Conservation (phyloP, 306 rosid genomes). For the Betula pendula region DNA sequence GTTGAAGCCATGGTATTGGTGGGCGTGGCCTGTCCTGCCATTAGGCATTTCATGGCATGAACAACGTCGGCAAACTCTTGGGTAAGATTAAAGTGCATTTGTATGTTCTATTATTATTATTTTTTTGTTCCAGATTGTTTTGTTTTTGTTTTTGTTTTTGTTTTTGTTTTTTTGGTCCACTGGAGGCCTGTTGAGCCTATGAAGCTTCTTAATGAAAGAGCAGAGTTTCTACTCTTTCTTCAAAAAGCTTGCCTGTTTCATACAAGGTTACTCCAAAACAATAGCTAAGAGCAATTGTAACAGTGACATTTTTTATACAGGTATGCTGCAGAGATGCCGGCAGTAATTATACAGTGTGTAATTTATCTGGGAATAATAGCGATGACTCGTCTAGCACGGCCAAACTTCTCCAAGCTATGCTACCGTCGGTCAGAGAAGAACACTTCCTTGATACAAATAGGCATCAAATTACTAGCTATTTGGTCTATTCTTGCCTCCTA, state of each 20-base stretch:
- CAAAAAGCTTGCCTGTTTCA: not conserved
- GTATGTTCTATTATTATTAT: not conserved
- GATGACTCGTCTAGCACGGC: conserved; percentile 68
- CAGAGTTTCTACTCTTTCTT: too few relatives aligned
- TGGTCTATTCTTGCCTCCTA: conserved; percentile 81
- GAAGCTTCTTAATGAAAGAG: too few relatives aligned
- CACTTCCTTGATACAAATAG: conserved; percentile 43
- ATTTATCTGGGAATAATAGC: conserved; percentile 58
- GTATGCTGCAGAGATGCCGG: conserved; percentile 69
- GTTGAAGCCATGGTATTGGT: conserved; percentile 99
- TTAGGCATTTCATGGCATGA: conserved; percentile 90
- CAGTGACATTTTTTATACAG: conserved; percentile 30
- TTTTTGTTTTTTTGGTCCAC: not conserved
- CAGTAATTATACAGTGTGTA: conserved; percentile 50
- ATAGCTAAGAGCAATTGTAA: not conserved
- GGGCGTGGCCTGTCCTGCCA: conserved; percentile 98
- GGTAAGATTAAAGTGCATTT: conserved; percentile 45
- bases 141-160: not conserved
- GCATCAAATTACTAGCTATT: conserved; percentile 52
- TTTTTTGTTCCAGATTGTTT: not conserved
- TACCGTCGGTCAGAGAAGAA: conserved; percentile 67
- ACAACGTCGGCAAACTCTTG: conserved; percentile 68
- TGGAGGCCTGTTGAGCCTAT: too few relatives aligned
- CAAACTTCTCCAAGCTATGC: conserved; percentile 70
- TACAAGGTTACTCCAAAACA: not conserved